phyloP scores from a whole-genome alignment of 805 yeast genomes.

The Torulaspora maleeae region DNA sequence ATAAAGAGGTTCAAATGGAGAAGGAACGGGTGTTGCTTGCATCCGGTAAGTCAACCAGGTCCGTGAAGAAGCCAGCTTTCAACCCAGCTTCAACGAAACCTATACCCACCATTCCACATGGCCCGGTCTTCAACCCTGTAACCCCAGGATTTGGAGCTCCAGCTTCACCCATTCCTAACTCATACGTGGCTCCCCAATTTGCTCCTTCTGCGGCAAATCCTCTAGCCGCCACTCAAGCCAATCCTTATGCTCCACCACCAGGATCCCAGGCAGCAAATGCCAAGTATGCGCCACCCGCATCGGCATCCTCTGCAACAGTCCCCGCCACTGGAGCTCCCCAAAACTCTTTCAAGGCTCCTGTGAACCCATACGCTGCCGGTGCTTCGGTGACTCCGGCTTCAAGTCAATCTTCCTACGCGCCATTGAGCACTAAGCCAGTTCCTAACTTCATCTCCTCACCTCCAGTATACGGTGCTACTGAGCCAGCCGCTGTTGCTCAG shows the following conservation, averaged over 20 bases:
- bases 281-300: slow-evolving; percentile 15
- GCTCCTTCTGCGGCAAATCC: neutral
- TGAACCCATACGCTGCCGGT: slow-evolving; percentile 30
- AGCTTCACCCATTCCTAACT: neutral
- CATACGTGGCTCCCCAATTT: slow-evolving; percentile 1
- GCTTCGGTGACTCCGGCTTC: slow-evolving; percentile 14
- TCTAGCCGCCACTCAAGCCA: slow-evolving; percentile 9
- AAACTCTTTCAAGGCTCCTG: slow-evolving; percentile 20
- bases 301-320: neutral
- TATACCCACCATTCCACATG: neutral
- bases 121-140: slow-evolving; percentile 2
- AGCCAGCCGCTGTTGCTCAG: slow-evolving; percentile 40
- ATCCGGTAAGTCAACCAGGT: slow-evolving; percentile 36
- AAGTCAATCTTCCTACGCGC: slow-evolving; percentile 23
- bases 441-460: slow-evolving; percentile 19
- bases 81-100: slow-evolving; percentile 7
- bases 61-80: slow-evolving; percentile 8
- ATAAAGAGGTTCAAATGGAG: slow-evolving; percentile 66
- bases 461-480: slow-evolving; percentile 39
- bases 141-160: slow-evolving; percentile 3
- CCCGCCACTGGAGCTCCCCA: slow-evolving; percentile 1
- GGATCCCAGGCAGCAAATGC: slow-evolving; percentile 30
- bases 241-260: slow-evolving; percentile 20
- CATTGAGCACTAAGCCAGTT: slow-evolving; percentile 29
- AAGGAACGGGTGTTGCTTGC: slow-evolving; percentile 77